Conservation (phyloP, 1,139 yeast genomes). For the Magnusiomyces suaveolens region DNA sequence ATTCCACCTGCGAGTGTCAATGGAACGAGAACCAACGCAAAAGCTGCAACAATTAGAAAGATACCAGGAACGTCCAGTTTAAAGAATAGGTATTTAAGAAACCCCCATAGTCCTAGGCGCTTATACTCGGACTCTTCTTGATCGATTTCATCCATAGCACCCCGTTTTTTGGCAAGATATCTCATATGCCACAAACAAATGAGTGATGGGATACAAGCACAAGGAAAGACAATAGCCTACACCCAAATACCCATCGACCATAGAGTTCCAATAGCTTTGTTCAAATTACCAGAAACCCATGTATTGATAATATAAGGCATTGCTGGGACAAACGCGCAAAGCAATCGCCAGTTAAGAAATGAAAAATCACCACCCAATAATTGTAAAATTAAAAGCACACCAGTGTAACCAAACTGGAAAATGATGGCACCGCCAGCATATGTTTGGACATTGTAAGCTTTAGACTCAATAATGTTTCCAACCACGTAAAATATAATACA, state of each 20-base stretch:
- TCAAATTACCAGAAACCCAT: slow-evolving; percentile 60
- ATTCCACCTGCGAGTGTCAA: slow-evolving; percentile 56
- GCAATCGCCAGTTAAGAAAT: slow-evolving; percentile 59
- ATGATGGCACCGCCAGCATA: slow-evolving; percentile 69
- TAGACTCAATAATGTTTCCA: slow-evolving; percentile 65
- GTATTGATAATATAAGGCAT: slow-evolving; percentile 66
- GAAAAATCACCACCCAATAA: slow-evolving; percentile 59
- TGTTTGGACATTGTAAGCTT: slow-evolving; percentile 52
- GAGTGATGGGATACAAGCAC: slow-evolving; percentile 50
- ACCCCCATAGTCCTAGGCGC: slow-evolving; percentile 24
- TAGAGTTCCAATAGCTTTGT: slow-evolving; percentile 32
- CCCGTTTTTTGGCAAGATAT: slow-evolving; percentile 42
- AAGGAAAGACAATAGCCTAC: slow-evolving; percentile 72
- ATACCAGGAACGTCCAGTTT: slow-evolving; percentile 49
- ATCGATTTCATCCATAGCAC: slow-evolving; percentile 36
- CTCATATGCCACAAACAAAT: slow-evolving; percentile 48
- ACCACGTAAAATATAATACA: slow-evolving; percentile 53
- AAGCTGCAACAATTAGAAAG: slow-evolving; percentile 39
- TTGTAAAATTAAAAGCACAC: slow-evolving; percentile 47
- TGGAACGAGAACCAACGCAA: slow-evolving; percentile 44
- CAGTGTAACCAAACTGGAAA: slow-evolving; percentile 62
- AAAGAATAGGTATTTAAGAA: slow-evolving; percentile 34
- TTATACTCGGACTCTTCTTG: slow-evolving; percentile 26
- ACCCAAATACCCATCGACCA: slow-evolving; percentile 74
- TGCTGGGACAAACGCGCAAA: slow-evolving; percentile 53